Evolutionary conservation across 768 basidiomycete species (phyloP).

Genomic region (Cystofilobasidium macerans): DNA sequence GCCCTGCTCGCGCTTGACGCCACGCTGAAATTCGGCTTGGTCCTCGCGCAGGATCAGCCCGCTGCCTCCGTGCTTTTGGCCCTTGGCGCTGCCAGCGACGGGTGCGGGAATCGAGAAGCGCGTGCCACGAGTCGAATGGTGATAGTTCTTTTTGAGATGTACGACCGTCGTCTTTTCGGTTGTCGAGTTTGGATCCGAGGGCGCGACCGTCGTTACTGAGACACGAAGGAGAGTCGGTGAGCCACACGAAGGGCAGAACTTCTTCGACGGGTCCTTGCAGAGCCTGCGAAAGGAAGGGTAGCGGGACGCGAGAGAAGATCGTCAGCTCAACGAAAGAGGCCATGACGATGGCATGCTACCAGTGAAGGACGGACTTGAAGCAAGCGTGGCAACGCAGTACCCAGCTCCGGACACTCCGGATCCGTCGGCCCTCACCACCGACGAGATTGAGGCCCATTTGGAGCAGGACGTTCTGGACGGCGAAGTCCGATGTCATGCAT

Average conservation of each 20-base stretch:
- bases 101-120: conserved; percentile 86
- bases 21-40: conserved; percentile 73
- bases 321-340: neutral
- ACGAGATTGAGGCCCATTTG: conserved; percentile 89
- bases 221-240: conserved; percentile 70
- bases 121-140: conserved; percentile 81
- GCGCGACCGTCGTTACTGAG: conserved; percentile 66
- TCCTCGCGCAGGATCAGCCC: conserved; percentile 87
- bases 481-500: conserved; percentile 97
- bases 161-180: conserved; percentile 63
- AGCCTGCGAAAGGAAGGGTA: conserved; percentile 47
- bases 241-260: conserved; percentile 96
- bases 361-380: conserved; percentile 69
- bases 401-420: conserved; percentile 87
- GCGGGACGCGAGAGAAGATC: neutral
- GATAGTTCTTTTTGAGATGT: conserved; percentile 91
- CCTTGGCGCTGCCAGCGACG: conserved; percentile 62
- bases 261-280: conserved; percentile 86
- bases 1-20: conserved; percentile 63
- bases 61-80: conserved; percentile 55
- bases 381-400: conserved; percentile 95
- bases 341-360: neutral
- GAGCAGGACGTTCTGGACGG: conserved; percentile 93
- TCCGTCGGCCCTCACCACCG: conserved; percentile 77
- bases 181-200: conserved; percentile 30